Evolutionary conservation across 108 stramenopile species (phyloP).

Genomic region (Stephanodiscus minutulus): DNA sequence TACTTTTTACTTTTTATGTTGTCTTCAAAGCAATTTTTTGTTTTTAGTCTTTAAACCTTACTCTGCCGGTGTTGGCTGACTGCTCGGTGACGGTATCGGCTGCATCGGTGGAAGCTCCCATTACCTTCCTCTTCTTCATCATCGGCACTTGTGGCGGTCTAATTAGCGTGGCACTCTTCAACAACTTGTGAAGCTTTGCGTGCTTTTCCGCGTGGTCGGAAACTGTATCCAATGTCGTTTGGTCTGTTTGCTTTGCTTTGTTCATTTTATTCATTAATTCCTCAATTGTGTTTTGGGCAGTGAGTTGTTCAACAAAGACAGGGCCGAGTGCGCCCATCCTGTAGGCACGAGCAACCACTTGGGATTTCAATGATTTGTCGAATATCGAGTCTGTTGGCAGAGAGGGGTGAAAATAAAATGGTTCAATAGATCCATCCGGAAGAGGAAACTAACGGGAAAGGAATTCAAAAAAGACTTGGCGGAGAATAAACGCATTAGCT

Average conservation of each 20-base stretch:
- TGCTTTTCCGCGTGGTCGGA: constrained; percentile 15
- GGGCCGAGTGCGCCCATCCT: constrained; percentile 89
- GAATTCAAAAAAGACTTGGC: no score
- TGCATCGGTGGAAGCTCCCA: not conserved
- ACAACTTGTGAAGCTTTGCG: constrained; percentile 34
- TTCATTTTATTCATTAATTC: constrained; percentile 70
- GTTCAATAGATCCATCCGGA: not conserved
- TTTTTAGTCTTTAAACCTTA: constrained; percentile 11
- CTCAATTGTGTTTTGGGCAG: constrained; percentile 84
- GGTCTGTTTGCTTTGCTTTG: not conserved
- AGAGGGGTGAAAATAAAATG: not conserved
- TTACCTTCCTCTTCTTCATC: not conserved
- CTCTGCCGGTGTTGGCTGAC: not conserved
- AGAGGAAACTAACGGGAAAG: no score
- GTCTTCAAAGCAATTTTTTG: no score
- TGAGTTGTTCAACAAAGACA: constrained; percentile 87
- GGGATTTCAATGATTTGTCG: constrained; percentile 79
- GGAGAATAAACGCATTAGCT: constrained; percentile 45
- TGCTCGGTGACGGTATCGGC: not conserved
- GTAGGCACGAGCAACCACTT: constrained; percentile 91
- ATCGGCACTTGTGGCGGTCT: constrained; percentile 2
- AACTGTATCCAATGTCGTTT: not conserved
- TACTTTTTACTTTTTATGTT: no score
- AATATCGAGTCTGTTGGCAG: constrained; percentile 44
- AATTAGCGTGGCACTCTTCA: constrained; percentile 31